phyloP scores from a whole-genome alignment of 257 asterid species.

The Solanum dulcamara region DNA sequence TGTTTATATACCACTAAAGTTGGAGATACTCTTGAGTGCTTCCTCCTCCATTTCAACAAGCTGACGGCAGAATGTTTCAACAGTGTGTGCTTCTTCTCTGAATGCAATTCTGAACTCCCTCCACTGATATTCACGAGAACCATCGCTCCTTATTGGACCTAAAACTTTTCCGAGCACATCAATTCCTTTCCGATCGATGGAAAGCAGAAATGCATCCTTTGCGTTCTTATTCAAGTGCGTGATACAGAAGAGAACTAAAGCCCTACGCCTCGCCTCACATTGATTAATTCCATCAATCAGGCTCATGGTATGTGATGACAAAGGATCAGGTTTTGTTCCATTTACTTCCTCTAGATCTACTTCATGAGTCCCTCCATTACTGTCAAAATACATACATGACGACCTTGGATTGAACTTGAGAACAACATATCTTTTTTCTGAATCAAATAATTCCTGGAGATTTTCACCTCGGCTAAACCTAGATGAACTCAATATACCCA shows the following conservation, averaged over 20 bases:
- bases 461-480: slow-evolving; percentile 36
- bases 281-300: slow-evolving; percentile 81
- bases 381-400: slow-evolving; percentile 56
- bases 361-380: slow-evolving; percentile 39
- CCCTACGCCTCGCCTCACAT: slow-evolving; percentile 75
- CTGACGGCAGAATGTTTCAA: slow-evolving; percentile 49
- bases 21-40: slow-evolving; percentile 50
- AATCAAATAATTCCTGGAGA: slow-evolving; percentile 55
- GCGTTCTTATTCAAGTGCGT: slow-evolving; percentile 48
- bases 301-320: slow-evolving; percentile 53
- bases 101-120: slow-evolving; percentile 59
- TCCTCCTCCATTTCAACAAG: slow-evolving; percentile 86
- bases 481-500: slow-evolving; percentile 55
- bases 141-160: slow-evolving; percentile 39
- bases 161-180: slow-evolving; percentile 68
- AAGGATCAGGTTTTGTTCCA: slow-evolving; percentile 50
- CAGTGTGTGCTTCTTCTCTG: slow-evolving; percentile 40
- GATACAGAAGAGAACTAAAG: slow-evolving; percentile 76
- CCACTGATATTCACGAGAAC: slow-evolving; percentile 66
- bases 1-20: slow-evolving; percentile 45
- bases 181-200: slow-evolving; percentile 69
- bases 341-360: slow-evolving; percentile 44
- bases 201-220: slow-evolving; percentile 77
- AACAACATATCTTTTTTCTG: slow-evolving; percentile 23
- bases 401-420: slow-evolving; percentile 64